These are phyloP conservation scores for Psilocybe sp. DNA, from an alignment of 768 basidiomycete genomes.

Conservation along the genomic window DNA sequence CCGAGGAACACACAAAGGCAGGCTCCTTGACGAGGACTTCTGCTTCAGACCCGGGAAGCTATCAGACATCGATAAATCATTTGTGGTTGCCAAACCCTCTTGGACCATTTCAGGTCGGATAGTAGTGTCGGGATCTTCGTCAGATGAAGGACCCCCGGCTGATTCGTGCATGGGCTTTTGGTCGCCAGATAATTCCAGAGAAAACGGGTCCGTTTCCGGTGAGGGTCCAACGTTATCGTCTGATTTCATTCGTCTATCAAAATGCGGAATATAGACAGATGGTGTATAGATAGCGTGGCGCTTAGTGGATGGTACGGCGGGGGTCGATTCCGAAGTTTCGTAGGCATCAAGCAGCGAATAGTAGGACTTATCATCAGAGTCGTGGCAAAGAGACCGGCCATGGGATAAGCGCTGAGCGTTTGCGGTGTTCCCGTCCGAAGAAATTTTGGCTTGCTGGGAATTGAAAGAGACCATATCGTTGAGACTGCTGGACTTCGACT, in stretches of 20 bases:
- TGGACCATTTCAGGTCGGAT: neutral
- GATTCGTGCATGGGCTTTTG: too few species aligned
- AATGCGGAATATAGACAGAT: conserved; percentile 23
- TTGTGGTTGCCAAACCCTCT: neutral
- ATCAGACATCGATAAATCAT: neutral
- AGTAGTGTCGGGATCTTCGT: neutral
- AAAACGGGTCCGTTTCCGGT: too few species aligned
- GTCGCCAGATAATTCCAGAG: too few species aligned
- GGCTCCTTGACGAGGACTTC: conserved; percentile 4
- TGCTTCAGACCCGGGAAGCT: neutral
- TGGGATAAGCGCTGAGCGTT: neutral
- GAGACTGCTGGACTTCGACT: conserved; percentile 10
- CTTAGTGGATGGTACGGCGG: conserved; percentile 16
- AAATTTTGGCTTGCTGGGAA: neutral
- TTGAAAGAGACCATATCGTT: neutral
- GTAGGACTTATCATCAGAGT: conserved; percentile 10
- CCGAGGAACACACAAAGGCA: neutral
- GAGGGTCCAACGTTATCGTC: too few species aligned
- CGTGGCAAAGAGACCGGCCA: neutral
- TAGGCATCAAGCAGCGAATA: conserved; percentile 7
- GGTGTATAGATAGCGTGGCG: conserved; percentile 38
- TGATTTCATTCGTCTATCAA: conserved; percentile 10
- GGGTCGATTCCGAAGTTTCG: conserved; percentile 11
- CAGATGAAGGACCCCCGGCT: too few species aligned
- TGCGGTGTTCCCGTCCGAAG: neutral